Evolutionary conservation across 2,329 filamentous ascomycete genomes (phyloP).

Genomic region (Claviceps digitariae): DNA sequence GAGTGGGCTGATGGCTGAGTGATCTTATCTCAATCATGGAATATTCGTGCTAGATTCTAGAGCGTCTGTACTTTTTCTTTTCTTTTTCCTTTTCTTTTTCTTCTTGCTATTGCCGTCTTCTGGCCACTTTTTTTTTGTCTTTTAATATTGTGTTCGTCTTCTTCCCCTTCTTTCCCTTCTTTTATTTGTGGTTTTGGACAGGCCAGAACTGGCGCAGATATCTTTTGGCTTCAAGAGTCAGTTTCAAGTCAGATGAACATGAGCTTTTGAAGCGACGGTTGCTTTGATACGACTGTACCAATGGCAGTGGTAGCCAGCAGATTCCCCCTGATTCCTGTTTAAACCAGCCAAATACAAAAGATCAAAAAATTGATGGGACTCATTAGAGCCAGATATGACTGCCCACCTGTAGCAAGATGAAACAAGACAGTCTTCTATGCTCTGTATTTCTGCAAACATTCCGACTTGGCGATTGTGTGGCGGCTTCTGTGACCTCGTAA

Average conservation of each 20-base stretch:
- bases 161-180: slow-evolving; percentile 6
- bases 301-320: background rate
- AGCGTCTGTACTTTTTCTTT: slow-evolving; percentile 9
- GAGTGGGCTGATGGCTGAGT: slow-evolving; percentile 3
- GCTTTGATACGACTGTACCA: background rate
- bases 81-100: slow-evolving; percentile 10
- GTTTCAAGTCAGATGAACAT: background rate
- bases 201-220: slow-evolving; percentile 7
- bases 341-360: too few species aligned
- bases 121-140: slow-evolving; percentile 6
- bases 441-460: too few species aligned
- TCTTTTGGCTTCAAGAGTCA: background rate
- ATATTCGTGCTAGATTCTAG: slow-evolving; percentile 4
- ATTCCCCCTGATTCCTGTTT: background rate
- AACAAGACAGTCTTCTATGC: too few species aligned
- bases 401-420: too few species aligned
- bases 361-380: too few species aligned
- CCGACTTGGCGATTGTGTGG: too few species aligned
- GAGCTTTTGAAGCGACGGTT: background rate
- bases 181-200: slow-evolving; percentile 8
- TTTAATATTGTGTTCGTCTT: slow-evolving; percentile 3
- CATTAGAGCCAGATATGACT: too few species aligned
- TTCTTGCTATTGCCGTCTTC: background rate
- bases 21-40: slow-evolving; percentile 5
- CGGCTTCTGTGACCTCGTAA: too few species aligned